Evolutionary conservation across 495 filamentous ascomycete species (phyloP).

Genomic region (Penicillium lividum): DNA sequence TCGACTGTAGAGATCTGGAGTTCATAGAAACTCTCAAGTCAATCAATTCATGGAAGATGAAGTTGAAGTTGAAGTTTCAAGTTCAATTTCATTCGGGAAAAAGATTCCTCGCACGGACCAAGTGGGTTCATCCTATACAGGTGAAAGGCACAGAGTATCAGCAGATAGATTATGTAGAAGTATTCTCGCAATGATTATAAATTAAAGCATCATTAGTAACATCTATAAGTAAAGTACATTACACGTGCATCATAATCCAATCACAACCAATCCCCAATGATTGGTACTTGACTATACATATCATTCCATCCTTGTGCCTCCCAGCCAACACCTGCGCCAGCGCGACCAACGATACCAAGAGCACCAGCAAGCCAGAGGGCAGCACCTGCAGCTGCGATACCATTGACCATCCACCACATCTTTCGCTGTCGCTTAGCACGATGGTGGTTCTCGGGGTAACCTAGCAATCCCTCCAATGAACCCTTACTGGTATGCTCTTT

Average conservation of each 20-base stretch:
- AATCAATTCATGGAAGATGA: slow-evolving; percentile 3
- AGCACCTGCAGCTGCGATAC: slow-evolving; percentile 54
- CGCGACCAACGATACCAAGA: slow-evolving; percentile 72
- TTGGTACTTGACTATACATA: slow-evolving; percentile 57
- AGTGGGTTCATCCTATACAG: background rate
- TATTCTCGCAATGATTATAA: background rate
- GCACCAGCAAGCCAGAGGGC: slow-evolving; percentile 79
- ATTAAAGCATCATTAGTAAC: slow-evolving; percentile 4
- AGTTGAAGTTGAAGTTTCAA: slow-evolving; percentile 7
- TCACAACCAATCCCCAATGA: slow-evolving; percentile 54
- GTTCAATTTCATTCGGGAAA: slow-evolving; percentile 3
- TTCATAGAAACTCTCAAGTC: slow-evolving; percentile 14
- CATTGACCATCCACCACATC: slow-evolving; percentile 71
- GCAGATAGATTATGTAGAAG: too few relatives aligned
- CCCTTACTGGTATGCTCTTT: slow-evolving; percentile 35
- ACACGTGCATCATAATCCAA: slow-evolving; percentile 16
- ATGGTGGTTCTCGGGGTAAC: slow-evolving; percentile 39
- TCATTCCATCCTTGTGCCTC: slow-evolving; percentile 77
- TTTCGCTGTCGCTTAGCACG: slow-evolving; percentile 50
- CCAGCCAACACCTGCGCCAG: slow-evolving; percentile 72
- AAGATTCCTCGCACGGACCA: slow-evolving; percentile 28
- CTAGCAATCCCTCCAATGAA: slow-evolving; percentile 39
- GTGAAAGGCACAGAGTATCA: too few relatives aligned
- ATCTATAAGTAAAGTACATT: slow-evolving; percentile 9
- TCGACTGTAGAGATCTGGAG: slow-evolving; percentile 8